These are phyloP conservation scores for Moniliella sp. DNA, from an alignment of 1,284 basidiomycete species.

Conservation along the genomic window DNA sequence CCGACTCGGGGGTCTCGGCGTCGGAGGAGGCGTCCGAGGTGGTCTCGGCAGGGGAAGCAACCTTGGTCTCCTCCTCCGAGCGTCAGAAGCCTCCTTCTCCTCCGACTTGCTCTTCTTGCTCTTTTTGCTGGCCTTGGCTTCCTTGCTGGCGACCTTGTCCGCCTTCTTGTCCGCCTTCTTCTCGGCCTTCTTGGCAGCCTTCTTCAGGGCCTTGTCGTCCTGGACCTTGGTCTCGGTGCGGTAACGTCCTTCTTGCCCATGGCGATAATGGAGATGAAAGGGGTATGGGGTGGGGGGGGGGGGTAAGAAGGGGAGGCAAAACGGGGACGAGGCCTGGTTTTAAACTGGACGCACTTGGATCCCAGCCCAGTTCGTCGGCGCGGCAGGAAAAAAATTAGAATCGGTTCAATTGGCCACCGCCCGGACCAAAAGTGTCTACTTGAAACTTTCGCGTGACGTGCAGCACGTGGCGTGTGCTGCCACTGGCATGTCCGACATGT, in stretches of 20 bases:
- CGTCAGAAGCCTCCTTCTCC: conserved; percentile 11
- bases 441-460: too few relatives aligned
- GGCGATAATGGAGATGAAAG: too few relatives aligned
- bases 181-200: conserved; percentile 8
- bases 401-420: too few relatives aligned
- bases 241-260: conserved; percentile 1
- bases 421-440: too few relatives aligned
- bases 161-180: conserved; percentile 11
- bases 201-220: conserved; percentile 8
- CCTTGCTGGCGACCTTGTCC: conserved; percentile 5
- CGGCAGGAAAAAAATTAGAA: too few relatives aligned
- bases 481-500: too few relatives aligned
- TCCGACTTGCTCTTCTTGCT: conserved; percentile 3
- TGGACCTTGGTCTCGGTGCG: neutral
- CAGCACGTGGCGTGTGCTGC: too few relatives aligned
- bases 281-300: too few relatives aligned
- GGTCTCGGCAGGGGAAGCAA: conserved; percentile 14
- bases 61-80: conserved; percentile 27
- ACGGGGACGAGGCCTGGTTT: too few relatives aligned
- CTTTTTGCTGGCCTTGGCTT: conserved; percentile 2
- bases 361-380: too few relatives aligned
- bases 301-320: too few relatives aligned
- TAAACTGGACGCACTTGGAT: too few relatives aligned
- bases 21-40: conserved; percentile 8
- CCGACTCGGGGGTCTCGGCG: neutral